These are phyloP conservation scores for Pyrenula massariospora DNA, from an alignment of 495 filamentous ascomycete genomes.

Conservation along the genomic window DNA sequence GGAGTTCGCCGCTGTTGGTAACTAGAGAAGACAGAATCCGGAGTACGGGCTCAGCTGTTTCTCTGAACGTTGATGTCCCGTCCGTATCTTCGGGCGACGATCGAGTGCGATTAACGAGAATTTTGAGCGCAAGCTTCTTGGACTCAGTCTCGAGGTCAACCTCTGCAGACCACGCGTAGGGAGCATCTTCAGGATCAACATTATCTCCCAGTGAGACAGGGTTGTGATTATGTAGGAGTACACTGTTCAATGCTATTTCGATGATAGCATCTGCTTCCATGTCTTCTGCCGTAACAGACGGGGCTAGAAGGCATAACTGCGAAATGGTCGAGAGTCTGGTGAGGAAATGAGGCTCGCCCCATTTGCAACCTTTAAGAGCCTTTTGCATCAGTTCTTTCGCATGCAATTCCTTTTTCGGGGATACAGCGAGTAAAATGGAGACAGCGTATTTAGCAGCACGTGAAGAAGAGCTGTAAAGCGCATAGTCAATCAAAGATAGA, in stretches of 20 bases:
- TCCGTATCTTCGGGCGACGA: conserved; percentile 43
- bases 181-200: conserved; percentile 8
- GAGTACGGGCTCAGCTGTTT: conserved; percentile 57
- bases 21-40: conserved; percentile 67
- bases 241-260: conserved; percentile 62
- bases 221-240: conserved; percentile 59
- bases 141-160: conserved; percentile 72
- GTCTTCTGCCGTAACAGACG: conserved; percentile 46
- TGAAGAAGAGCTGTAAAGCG: conserved; percentile 68
- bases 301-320: conserved; percentile 70
- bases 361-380: conserved; percentile 64
- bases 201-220: conserved; percentile 29
- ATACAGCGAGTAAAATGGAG: conserved; percentile 70
- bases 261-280: conserved; percentile 65
- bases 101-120: conserved; percentile 76
- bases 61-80: conserved; percentile 45
- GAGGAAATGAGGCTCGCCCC: conserved; percentile 65
- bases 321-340: conserved; percentile 72
- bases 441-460: conserved; percentile 88
- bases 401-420: conserved; percentile 75
- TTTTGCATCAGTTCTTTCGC: conserved; percentile 71
- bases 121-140: conserved; percentile 80
- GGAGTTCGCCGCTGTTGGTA: conserved; percentile 62
- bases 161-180: conserved; percentile 56
- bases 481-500: conserved; percentile 68